Conservation (phyloP, 805 yeast genomes). For the Ogataea dorogensis region DNA sequence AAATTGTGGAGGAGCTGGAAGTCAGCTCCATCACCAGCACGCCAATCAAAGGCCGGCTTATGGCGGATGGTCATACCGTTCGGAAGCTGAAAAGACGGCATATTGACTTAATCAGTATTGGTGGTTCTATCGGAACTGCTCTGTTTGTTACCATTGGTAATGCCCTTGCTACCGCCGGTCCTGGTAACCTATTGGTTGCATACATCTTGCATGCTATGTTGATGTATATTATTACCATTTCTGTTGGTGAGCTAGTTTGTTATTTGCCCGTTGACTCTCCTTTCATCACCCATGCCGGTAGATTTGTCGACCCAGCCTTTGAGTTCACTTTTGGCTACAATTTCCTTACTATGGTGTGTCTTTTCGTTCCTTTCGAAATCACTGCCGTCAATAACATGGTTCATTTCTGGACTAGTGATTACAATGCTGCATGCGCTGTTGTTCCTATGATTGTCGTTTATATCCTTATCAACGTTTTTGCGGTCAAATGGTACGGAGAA, state of each 20-base stretch:
- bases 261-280: constrained; percentile 77
- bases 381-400: constrained; percentile 76
- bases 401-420: constrained; percentile 79
- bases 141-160: constrained; percentile 71
- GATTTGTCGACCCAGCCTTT: constrained; percentile 73
- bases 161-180: constrained; percentile 65
- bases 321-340: constrained; percentile 80
- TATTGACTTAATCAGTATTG: constrained; percentile 73
- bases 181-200: constrained; percentile 63
- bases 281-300: constrained; percentile 68
- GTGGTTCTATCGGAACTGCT: constrained; percentile 83
- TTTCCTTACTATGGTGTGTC: constrained; percentile 72
- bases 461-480: constrained; percentile 63
- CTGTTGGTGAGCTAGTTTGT: constrained; percentile 78
- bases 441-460: constrained; percentile 64
- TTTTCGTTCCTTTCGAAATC: constrained; percentile 79
- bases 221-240: constrained; percentile 61
- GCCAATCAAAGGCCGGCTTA: constrained; percentile 3
- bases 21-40: constrained; percentile 2
- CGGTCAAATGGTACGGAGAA: constrained; percentile 77
- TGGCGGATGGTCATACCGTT: constrained; percentile 18
- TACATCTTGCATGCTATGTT: constrained; percentile 67
- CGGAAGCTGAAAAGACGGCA: constrained; percentile 44
- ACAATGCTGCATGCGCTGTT: constrained; percentile 67
- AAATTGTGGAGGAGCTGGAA: constrained; percentile 7